phyloP scores from a whole-genome alignment of 129 eudicot species.

The Centella asiatica region DNA sequence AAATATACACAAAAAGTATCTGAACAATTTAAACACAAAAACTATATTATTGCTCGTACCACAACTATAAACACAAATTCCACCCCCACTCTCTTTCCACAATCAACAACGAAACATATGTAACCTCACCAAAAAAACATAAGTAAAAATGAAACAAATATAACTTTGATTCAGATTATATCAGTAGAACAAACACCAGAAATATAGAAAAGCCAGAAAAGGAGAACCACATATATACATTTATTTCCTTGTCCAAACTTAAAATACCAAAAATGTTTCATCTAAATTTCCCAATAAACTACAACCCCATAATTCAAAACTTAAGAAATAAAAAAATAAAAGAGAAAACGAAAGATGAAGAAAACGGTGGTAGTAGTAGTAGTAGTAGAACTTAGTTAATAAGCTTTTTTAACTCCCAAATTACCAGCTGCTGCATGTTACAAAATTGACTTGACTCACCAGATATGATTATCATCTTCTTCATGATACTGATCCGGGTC shows the following conservation, averaged over 20 bases:
- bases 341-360: background rate
- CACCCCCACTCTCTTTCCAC: no score
- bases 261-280: background rate
- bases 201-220: background rate
- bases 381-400: background rate
- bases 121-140: no score
- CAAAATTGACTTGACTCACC: slow-evolving; percentile 18
- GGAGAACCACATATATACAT: background rate
- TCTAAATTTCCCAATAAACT: background rate
- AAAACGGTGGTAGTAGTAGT: no score
- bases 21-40: no score
- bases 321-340: background rate
- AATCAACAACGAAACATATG: background rate
- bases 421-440: slow-evolving; percentile 2
- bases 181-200: background rate
- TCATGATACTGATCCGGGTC: slow-evolving; percentile 55
- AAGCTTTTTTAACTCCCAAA: background rate
- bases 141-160: no score
- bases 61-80: no score
- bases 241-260: background rate
- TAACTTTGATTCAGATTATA: no score
- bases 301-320: background rate
- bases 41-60: no score
- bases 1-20: no score
- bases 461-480: slow-evolving; percentile 19